Evolutionary conservation across 148 eudicot genomes (phyloP), one percentile per base, ranked within the genome.

Genomic region (Oxyria digyna): DNA sequence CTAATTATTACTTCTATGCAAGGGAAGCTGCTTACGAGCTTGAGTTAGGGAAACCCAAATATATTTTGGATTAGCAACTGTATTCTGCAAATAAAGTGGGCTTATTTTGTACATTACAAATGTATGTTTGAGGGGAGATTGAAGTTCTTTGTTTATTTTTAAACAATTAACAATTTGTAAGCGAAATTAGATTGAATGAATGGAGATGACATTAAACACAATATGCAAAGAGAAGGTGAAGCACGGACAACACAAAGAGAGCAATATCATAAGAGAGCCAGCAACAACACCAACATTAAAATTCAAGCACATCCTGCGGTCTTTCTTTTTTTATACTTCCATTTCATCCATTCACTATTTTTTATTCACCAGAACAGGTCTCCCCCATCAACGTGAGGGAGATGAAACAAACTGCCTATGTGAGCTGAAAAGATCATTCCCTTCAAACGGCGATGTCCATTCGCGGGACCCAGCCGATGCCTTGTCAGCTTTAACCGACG

Each of bases 361-460:
- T 74, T 82, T 86, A 77, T 84, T 84, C 78, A 74, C 79, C 77
- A 69, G 27, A 50, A 66, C 38, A 8, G 18, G 26, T 48, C 68
- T 72, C 67, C 62, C 73, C 62, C 73, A 66, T 77, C 69, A 72
- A 71, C 75, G 96, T 46, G 99, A 81, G 33, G 99, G 99, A 78
- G 96, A 94, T 79, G 88, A 89, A 77, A 91, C 99, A 87, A 77
- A 88, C 86, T 91, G 93, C 73, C 97, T 88, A 69, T 91, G 89
- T 72, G 88, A 81, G 79, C 93, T 88, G 78, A 95, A 91, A 69
- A 95, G 80, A 74, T 91, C 97, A 73, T 76, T 88, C 79, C 91
- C 97, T 77, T 88, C 99, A 62, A 95, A 95, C 1, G 99, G 96
- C 14, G 99, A 95, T 49, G 96, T 82, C 99, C 99, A 95, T 67